Evolutionary conservation across 202 grass and related monocot genomes (phyloP).

Genomic region (Cymbopogon flexuosus): DNA sequence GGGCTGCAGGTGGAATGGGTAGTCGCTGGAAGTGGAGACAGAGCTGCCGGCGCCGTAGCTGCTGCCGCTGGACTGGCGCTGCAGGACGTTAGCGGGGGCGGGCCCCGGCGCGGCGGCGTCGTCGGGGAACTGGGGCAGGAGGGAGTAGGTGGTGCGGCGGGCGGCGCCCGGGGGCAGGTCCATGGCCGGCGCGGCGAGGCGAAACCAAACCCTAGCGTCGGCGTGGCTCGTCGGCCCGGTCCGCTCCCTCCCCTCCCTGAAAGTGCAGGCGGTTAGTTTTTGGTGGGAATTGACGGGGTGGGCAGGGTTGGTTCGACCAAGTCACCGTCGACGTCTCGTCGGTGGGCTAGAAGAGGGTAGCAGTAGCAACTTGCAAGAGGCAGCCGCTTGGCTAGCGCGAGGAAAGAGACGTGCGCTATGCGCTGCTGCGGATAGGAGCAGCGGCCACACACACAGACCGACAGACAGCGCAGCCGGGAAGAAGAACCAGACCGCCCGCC

Average conservation of each 20-base stretch:
- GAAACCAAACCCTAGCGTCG: conserved; percentile 4
- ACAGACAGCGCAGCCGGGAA: neutral
- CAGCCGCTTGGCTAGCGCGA: neutral
- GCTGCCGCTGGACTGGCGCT: conserved; percentile 91
- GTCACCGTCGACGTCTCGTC: conserved; percentile 16
- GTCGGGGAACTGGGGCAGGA: conserved; percentile 38
- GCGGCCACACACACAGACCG: neutral
- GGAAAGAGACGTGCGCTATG: neutral
- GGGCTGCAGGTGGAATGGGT: conserved; percentile 40
- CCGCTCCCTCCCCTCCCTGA: neutral
- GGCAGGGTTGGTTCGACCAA: neutral
- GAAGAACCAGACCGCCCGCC: neutral
- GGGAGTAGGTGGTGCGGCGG: conserved; percentile 38
- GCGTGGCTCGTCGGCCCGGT: neutral
- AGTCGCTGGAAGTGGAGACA: conserved; percentile 60
- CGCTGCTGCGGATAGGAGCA: neutral
- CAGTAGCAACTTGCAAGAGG: neutral
- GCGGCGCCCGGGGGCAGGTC: conserved; percentile 32
- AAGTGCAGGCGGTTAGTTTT: neutral
- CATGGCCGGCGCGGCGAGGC: conserved; percentile 16
- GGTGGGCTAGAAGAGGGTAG: neutral
- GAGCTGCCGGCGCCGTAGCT: conserved; percentile 79
- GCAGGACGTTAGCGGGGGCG: conserved; percentile 23
- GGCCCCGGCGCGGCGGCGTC: conserved; percentile 20
- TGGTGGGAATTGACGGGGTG: neutral